A percentile compares a stretch with the other conserved stretches of the same genome.
phyloP scores from a whole-genome alignment of 2,329 filamentous ascomycete genomes.

The Xylariaceae sp. region DNA sequence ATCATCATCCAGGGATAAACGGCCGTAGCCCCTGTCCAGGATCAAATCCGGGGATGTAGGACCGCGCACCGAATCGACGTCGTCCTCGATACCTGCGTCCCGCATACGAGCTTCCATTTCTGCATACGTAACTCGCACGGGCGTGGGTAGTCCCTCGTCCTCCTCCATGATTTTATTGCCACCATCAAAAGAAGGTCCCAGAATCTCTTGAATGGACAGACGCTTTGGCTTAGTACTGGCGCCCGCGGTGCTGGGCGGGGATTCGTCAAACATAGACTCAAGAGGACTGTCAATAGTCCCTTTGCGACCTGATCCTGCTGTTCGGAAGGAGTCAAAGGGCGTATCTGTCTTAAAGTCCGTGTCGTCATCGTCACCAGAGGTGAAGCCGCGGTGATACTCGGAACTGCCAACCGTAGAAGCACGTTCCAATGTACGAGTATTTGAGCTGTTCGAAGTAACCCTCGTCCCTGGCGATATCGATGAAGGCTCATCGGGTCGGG shows the following conservation, averaged over 20 bases:
- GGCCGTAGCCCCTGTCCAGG: slow-evolving; percentile 38
- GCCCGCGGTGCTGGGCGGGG: slow-evolving; percentile 56
- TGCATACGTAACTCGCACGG: slow-evolving; percentile 37
- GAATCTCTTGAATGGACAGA: slow-evolving; percentile 55
- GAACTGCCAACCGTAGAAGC: slow-evolving; percentile 65
- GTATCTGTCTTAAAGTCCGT: slow-evolving; percentile 75
- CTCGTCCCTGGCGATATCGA: slow-evolving; percentile 12
- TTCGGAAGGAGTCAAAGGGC: slow-evolving; percentile 72
- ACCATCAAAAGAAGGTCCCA: slow-evolving; percentile 51
- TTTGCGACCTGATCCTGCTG: slow-evolving; percentile 61
- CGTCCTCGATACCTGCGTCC: slow-evolving; percentile 15
- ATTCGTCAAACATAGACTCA: slow-evolving; percentile 79
- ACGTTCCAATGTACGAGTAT: slow-evolving; percentile 41
- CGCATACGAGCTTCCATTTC: slow-evolving; percentile 23
- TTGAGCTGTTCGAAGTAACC: slow-evolving; percentile 24
- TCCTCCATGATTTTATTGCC: slow-evolving; percentile 59
- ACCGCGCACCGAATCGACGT: slow-evolving; percentile 18
- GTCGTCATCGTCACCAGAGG: slow-evolving; percentile 71
- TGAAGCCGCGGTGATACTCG: slow-evolving; percentile 63
- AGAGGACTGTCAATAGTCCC: slow-evolving; percentile 66
- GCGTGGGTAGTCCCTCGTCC: slow-evolving; percentile 53
- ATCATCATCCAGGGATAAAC: slow-evolving; percentile 56
- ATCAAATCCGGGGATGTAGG: slow-evolving; percentile 28
- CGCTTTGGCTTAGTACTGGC: slow-evolving; percentile 48
- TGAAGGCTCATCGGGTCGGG: slow-evolving; percentile 1